Conservation (phyloP, 192 early-diverging fungal species). For the Coemansia asiatica region DNA sequence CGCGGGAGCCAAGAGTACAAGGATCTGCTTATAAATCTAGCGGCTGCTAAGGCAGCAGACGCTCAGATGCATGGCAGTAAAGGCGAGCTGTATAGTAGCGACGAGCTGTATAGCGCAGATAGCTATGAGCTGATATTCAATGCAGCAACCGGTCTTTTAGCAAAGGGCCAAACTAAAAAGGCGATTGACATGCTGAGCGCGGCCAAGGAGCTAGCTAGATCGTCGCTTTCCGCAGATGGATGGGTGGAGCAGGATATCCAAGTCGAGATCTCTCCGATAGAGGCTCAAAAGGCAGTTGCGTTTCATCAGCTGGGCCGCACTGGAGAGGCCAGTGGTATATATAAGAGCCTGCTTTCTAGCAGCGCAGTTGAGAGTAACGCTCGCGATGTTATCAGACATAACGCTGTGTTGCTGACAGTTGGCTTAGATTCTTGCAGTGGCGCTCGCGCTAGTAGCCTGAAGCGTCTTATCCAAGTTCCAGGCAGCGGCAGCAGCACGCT, state of each 20-base stretch:
- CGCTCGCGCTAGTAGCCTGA: conserved; percentile 4
- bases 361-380: conserved; percentile 16
- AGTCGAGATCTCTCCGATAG: conserved; percentile 35
- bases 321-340: conserved; percentile 19
- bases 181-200: conserved; percentile 21
- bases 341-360: conserved; percentile 16
- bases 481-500: conserved; percentile 15
- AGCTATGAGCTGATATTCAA: conserved; percentile 50
- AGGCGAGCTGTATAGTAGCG: background rate
- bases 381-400: conserved; percentile 33
- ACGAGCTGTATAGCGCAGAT: background rate
- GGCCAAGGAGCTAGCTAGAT: conserved; percentile 21
- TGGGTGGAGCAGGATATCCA: conserved; percentile 40
- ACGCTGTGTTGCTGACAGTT: conserved; percentile 11
- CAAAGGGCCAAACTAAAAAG: conserved; percentile 20
- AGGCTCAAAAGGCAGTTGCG: conserved; percentile 40
- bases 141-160: conserved; percentile 30
- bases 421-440: background rate
- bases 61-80: conserved; percentile 16
- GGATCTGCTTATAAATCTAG: conserved; percentile 38
- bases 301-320: conserved; percentile 24
- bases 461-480: conserved; percentile 36
- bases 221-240: conserved; percentile 15
- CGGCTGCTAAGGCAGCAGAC: conserved; percentile 43
- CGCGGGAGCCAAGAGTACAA: conserved; percentile 16